Base-by-base conservation (phyloP, 176 grass and related monocot species). In the Calamus simplicifolius region DNA sequence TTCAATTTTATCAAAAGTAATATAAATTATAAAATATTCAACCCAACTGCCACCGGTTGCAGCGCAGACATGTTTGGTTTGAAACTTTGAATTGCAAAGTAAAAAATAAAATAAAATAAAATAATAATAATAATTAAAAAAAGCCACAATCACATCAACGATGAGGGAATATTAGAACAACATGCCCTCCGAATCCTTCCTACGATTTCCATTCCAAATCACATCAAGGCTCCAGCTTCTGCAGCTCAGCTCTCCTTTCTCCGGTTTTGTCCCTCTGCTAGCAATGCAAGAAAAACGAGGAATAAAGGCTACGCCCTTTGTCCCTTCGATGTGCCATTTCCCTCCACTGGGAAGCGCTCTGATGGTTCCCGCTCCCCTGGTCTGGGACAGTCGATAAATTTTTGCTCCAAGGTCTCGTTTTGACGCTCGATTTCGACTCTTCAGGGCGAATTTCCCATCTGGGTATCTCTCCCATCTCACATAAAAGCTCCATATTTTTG, bases 341-440 rank as follows among this genome's bases (percentile, higher is more conserved):
- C 4, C 49, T 27, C 28, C 18, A 19, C 73, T 28, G 26, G 51
- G 71, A 57, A 63, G 28, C 79, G 64, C 43, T 62, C 67, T 23
- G 72, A 10, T n/a, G 19, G 21, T 56, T 17, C 12, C 8, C 35
- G 21, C 51, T 17, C 12, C 8, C 35, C 10, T 13, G 8, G 12
- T 43, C 10, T 10, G 10, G 64, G 14, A 26, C 26, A 29, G 4
- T 72, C 31, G 29, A 48, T 50, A 43, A 31, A 49, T 56, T 61
- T 35, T 52, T 25, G 4, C 16, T 19, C 38, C 57, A 82, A 58
- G 57, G 56, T n/a, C 48, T 29, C 57, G 27, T 57, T 55, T 83
- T 69, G 59, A 77, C 63, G 73, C 64, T 30, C 21, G 71, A 71
- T 72, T 79, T 76, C 53, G 17, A 15, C 71, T 79, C 64, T 29